A percentile compares a stretch with the other conserved stretches of the same genome.
phyloP scores from a whole-genome alignment of 1,139 yeast genomes.

The Yamadazyma triangularis region DNA sequence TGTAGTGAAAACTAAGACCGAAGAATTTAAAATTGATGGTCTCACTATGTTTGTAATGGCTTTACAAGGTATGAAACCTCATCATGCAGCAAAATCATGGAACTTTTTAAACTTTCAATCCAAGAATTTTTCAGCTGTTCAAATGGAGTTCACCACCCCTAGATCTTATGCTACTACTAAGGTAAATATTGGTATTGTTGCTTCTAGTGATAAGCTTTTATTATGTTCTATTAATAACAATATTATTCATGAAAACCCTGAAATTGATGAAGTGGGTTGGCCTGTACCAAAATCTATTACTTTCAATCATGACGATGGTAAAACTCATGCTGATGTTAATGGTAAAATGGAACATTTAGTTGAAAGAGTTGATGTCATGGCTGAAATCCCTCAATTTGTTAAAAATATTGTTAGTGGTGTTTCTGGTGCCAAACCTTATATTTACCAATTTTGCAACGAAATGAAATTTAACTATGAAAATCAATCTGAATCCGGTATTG shows the following conservation, averaged over 20 bases:
- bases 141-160: slow-evolving; percentile 97
- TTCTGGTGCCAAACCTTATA: slow-evolving; percentile 92
- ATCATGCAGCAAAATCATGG: slow-evolving; percentile 97
- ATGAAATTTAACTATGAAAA: slow-evolving; percentile 32
- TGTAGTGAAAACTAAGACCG: slow-evolving; percentile 37
- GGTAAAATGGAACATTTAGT: slow-evolving; percentile 59
- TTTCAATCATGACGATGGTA: slow-evolving; percentile 41
- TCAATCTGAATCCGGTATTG: slow-evolving; percentile 56
- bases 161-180: slow-evolving; percentile 78
- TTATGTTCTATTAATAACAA: slow-evolving; percentile 65
- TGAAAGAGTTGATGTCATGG: slow-evolving; percentile 96
- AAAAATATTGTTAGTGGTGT: slow-evolving; percentile 91
- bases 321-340: slow-evolving; percentile 36
- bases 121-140: slow-evolving; percentile 63
- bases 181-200: slow-evolving; percentile 75
- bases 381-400: slow-evolving; percentile 91
- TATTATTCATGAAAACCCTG: slow-evolving; percentile 56
- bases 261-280: slow-evolving; percentile 85
- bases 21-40: slow-evolving; percentile 41
- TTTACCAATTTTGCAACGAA: slow-evolving; percentile 80
- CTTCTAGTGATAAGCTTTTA: slow-evolving; percentile 59
- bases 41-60: slow-evolving; percentile 92
- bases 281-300: slow-evolving; percentile 70
- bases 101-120: slow-evolving; percentile 90
- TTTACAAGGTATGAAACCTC: slow-evolving; percentile 99